phyloP scores from a whole-genome alignment of 345 rosid species.

The Ceriops decandra region DNA sequence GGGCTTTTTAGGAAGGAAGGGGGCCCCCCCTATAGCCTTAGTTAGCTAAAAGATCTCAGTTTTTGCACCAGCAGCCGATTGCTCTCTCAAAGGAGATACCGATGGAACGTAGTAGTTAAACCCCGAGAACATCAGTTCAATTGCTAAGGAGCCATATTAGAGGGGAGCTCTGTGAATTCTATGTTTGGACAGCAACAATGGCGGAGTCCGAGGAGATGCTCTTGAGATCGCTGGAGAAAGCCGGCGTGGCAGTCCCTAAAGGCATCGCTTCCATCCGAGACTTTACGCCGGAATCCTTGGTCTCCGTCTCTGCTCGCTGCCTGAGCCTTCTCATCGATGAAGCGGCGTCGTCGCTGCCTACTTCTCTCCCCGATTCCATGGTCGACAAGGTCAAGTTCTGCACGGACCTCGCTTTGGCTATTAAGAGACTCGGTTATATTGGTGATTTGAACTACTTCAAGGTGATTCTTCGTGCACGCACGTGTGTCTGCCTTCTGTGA shows the following conservation, averaged over 20 bases:
- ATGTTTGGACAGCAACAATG: constrained; percentile 14
- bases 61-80: too few species aligned
- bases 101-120: too few species aligned
- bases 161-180: too few species aligned
- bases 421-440: constrained; percentile 57
- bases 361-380: constrained; percentile 42
- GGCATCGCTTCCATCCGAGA: constrained; percentile 36
- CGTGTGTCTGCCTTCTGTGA: neutral
- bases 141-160: too few species aligned
- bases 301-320: constrained; percentile 60
- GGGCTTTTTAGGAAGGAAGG: too few species aligned
- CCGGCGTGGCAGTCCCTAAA: constrained; percentile 51
- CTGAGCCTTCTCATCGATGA: constrained; percentile 43
- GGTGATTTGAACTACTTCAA: constrained; percentile 57
- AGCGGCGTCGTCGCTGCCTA: constrained; percentile 27
- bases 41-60: too few species aligned
- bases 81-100: too few species aligned
- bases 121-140: too few species aligned
- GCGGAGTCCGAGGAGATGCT: constrained; percentile 35
- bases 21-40: too few species aligned
- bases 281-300: constrained; percentile 39
- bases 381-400: constrained; percentile 60
- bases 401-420: constrained; percentile 45
- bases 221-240: constrained; percentile 38
- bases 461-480: constrained; percentile 28